Base-by-base conservation (phyloP, 345 rosid species). In the Populus deltoides region DNA sequence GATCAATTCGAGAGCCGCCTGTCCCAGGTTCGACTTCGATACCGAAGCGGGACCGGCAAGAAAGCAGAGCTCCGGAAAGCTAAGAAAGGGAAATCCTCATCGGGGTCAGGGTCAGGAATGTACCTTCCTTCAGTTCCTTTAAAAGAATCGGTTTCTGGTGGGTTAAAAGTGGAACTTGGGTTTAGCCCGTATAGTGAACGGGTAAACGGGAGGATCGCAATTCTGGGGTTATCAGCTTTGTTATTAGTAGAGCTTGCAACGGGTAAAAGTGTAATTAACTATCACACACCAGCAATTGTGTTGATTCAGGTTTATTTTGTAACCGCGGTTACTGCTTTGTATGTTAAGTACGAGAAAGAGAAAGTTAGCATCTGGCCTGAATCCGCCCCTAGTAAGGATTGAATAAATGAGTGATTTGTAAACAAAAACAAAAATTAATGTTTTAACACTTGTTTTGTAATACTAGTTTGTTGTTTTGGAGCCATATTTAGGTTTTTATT, bases 241-340 rank as follows among this genome's bases (percentile, higher is more conserved):
- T 49, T 96, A 75, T 78, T 92, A 77, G 97, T 91, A 70, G 98
- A 96, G 90, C 82, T 96, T 29, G 98, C 93, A 41, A 91, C 99
- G 67, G 99, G 98, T 68, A 91, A 92, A 84, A 86, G 94, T 29
- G 92, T 93, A 72, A 81, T 96, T 67, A 86, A 83, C 72, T 93
- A 91, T 76, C 98, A 96, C 77, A 86, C 97, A 43, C 97, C 93
- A 57, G 82, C 97, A 57, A 87, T 91, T 43, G 87, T 95, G 74
- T 81, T 90, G 15, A 79, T 87, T 80, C 97, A 93, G 86, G 74
- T 90, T 7, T 95, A 95, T 73, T 91, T 91, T 35, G 87, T 91
- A 67, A 94, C 91, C 24, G 92, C 93, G 43, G 93, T 86, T 66
- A 51, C 84, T 45, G 92, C 98, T 43, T 5, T 93, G 88, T 89